Base-by-base conservation (phyloP, 2,329 filamentous ascomycete species). In the Aspergillus sp. region DNA sequence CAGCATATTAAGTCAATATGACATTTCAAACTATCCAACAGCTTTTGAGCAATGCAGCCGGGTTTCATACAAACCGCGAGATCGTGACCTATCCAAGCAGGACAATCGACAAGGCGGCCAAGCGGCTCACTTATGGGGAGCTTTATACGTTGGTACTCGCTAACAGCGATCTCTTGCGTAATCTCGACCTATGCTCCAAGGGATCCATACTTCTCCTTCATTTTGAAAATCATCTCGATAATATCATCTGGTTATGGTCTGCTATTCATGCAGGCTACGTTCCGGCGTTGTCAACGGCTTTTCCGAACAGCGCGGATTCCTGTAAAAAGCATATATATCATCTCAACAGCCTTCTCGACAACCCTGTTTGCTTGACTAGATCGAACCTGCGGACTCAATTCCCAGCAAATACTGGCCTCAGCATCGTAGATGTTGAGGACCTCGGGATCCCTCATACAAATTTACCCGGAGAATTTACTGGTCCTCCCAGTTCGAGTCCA, bases 211-310 rank as follows among this genome's bases (percentile, higher is more conserved):
- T 29, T 29, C 26, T 29, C 6, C 26, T 29, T 29, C 73, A 78
- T 60, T 73, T 78, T 24, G 67, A 78, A 18, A 66, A 68, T 16
- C 73, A 79, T 42, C 24, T 66, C 24, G 72, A 79, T 20, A 71
- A 65, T 24, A 72, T 79, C 4, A 53, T 71, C 6, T 80, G 76
- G 77, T 75, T 79, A 52, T 80, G 78, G 78, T 65, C 75, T 6
- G 65, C 71, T 1, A 59, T 76, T 2, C 61, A 68, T 20, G 77
- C 76, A 1, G 73, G 76, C 2, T 67, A 64, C 22, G 52, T 78
- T 3, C 77, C 77, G 10, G 72, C 69, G 7, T 71, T 78, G 24
- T 77, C 73, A 0, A 68, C 73, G 3, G 66, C 73, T 6, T 65
- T 79, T 9, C 62, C 65, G 24, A 68, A 72, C 14, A 67, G 73